Evolutionary conservation across 2,329 filamentous ascomycete species (phyloP).

Genomic region (Cladosporium sp.): DNA sequence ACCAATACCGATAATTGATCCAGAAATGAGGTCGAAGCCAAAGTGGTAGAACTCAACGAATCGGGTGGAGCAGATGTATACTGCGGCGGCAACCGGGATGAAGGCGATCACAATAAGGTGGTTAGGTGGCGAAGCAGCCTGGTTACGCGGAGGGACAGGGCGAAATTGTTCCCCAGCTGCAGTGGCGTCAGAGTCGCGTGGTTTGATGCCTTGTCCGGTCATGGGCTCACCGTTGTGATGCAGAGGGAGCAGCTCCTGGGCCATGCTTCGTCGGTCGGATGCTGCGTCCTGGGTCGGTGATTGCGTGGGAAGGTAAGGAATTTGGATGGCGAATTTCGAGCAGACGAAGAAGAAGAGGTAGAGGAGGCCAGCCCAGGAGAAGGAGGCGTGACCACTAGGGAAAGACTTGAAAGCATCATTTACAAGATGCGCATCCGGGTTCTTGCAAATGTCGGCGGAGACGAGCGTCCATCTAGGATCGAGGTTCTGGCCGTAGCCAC

Average conservation of each 20-base stretch:
- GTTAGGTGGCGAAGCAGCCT: constrained; percentile 79
- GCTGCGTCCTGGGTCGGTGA: constrained; percentile 27
- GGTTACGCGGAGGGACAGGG: constrained; percentile 52
- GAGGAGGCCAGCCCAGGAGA: constrained; percentile 75
- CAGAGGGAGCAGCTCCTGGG: constrained; percentile 33
- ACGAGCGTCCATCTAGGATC: constrained; percentile 68
- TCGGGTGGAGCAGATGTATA: constrained; percentile 82
- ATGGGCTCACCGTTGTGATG: constrained; percentile 28
- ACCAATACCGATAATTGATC: constrained; percentile 74
- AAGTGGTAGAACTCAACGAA: constrained; percentile 89
- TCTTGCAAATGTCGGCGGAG: constrained; percentile 72
- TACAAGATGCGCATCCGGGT: constrained; percentile 61
- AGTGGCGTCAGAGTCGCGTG: constrained; percentile 17
- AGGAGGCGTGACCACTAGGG: constrained; percentile 73
- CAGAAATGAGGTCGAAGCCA: constrained; percentile 88
- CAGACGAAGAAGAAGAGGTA: constrained; percentile 88
- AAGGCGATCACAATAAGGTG: constrained; percentile 73
- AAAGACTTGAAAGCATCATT: constrained; percentile 86
- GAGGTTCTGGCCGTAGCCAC: constrained; percentile 58
- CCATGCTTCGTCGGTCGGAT: constrained; percentile 17
- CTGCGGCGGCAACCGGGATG: constrained; percentile 70
- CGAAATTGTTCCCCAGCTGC: constrained; percentile 23
- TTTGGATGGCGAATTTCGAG: constrained; percentile 74
- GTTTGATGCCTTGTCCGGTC: neutral
- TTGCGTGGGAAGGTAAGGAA: constrained; percentile 66